A percentile compares a stretch with the other conserved stretches of the same genome.
Evolutionary conservation across 179 eudicot genomes (phyloP).

Genomic region (Spergularia azorica): DNA sequence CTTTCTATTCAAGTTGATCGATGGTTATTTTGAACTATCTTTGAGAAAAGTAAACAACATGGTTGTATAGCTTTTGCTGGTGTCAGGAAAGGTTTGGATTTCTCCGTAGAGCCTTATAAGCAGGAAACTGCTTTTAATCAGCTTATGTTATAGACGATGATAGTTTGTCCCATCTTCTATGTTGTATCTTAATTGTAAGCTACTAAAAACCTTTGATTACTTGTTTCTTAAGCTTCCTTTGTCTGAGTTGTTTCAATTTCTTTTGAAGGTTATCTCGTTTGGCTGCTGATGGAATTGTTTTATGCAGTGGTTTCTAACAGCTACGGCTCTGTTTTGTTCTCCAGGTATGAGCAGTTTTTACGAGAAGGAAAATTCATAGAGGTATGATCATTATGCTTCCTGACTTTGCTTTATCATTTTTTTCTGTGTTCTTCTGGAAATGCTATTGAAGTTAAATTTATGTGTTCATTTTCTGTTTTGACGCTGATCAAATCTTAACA

Average conservation of each 20-base stretch:
- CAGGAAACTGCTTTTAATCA: background rate
- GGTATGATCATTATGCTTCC: slow-evolving; percentile 42
- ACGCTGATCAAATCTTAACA: background rate
- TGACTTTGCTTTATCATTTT: background rate
- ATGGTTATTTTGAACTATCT: background rate
- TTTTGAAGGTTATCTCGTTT: background rate
- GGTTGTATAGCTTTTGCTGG: too few species aligned
- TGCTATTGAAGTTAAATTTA: background rate
- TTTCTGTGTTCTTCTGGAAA: background rate
- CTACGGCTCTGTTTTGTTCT: slow-evolving; percentile 4
- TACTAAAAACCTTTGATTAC: background rate
- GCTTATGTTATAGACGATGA: background rate
- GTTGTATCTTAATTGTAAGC: background rate
- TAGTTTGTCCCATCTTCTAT: background rate
- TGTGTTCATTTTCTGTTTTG: background rate
- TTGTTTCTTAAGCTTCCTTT: background rate
- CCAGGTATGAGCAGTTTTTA: slow-evolving; percentile 80
- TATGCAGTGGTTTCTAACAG: background rate
- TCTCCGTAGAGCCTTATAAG: background rate
- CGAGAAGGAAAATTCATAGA: slow-evolving; percentile 85
- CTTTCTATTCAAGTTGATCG: background rate
- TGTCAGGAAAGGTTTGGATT: too few species aligned
- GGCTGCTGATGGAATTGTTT: slow-evolving; percentile 1
- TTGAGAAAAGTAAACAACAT: background rate
- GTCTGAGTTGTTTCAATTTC: background rate